These are phyloP conservation scores for Suillus luteus DNA, from an alignment of 768 basidiomycete genomes.

Conservation along the genomic window DNA sequence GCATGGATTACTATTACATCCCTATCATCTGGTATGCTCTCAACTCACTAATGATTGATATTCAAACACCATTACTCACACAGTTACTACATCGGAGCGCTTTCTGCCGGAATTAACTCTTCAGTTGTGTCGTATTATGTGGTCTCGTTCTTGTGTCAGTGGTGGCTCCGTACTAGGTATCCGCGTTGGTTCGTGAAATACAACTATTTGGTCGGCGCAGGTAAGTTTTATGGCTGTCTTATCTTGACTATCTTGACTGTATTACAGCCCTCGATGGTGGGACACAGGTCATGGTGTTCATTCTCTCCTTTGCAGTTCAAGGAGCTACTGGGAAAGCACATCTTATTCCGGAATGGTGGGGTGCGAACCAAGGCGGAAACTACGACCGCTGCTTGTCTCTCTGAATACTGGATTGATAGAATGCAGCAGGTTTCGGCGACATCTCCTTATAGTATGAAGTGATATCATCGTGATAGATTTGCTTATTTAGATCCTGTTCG, in stretches of 20 bases:
- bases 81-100: conserved; percentile 24
- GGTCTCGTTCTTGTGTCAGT: conserved; percentile 38
- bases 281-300: conserved; percentile 55
- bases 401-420: background rate
- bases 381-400: conserved; percentile 17
- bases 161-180: conserved; percentile 39
- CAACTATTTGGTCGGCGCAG: conserved; percentile 46
- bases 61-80: conserved; percentile 11
- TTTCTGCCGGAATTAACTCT: conserved; percentile 31
- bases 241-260: background rate
- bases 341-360: conserved; percentile 55
- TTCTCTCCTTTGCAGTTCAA: conserved; percentile 51
- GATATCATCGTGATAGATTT: background rate
- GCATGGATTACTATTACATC: conserved; percentile 29
- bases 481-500: background rate
- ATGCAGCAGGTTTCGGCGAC: background rate
- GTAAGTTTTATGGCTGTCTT: conserved; percentile 12
- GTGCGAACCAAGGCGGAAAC: conserved; percentile 48
- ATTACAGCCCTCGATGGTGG: conserved; percentile 39
- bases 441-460: background rate
- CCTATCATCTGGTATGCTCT: conserved; percentile 31
- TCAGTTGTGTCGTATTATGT: conserved; percentile 18
- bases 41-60: background rate
- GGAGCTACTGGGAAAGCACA: conserved; percentile 51
- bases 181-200: conserved; percentile 41